Evolutionary conservation across 2,329 filamentous ascomycete species (phyloP).

Genomic region (Colletotrichum higginsianum): DNA sequence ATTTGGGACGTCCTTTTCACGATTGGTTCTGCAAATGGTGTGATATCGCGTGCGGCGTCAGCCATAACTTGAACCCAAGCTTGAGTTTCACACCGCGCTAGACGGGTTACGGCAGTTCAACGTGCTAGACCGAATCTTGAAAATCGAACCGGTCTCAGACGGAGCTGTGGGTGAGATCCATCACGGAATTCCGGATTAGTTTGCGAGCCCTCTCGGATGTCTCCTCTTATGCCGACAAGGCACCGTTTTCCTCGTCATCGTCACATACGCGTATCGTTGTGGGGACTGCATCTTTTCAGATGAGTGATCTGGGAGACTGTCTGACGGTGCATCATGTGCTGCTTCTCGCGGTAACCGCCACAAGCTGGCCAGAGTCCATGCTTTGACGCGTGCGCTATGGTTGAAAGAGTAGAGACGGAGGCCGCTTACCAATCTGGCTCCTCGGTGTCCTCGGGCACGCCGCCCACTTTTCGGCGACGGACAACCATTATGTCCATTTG

Average conservation of each 20-base stretch:
- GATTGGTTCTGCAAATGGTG: too few species aligned
- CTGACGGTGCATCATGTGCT: background rate
- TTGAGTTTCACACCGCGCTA: too few species aligned
- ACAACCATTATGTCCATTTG: background rate
- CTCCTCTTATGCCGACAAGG: background rate
- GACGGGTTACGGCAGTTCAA: too few species aligned
- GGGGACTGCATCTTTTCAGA: background rate
- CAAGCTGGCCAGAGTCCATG: too few species aligned
- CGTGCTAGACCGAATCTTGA: too few species aligned
- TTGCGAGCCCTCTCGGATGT: background rate
- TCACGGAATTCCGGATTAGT: background rate
- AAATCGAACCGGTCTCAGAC: background rate
- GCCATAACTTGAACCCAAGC: too few species aligned
- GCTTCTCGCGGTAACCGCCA: background rate
- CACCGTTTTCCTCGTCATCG: background rate
- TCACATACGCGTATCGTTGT: background rate
- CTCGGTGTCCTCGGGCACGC: background rate
- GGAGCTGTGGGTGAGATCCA: too few species aligned
- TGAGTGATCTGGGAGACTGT: background rate
- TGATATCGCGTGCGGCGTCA: too few species aligned
- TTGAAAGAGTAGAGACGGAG: background rate
- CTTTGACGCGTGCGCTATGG: background rate
- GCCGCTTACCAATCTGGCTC: background rate
- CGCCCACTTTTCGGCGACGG: background rate
- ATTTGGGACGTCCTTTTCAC: too few species aligned